phyloP scores from a whole-genome alignment of 495 filamentous ascomycete genomes.

The Xylaria longipes region DNA sequence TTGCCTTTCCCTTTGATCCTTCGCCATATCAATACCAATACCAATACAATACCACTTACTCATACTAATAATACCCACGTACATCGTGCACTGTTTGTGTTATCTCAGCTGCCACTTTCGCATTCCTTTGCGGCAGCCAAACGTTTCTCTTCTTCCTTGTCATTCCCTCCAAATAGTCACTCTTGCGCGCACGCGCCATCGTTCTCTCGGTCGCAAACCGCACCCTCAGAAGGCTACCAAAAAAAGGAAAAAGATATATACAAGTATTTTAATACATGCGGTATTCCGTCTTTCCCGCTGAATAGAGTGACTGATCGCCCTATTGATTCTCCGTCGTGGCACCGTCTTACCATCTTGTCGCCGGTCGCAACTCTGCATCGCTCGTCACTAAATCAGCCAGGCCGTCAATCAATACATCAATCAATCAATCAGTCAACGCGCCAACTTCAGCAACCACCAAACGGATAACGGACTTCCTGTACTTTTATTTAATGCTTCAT shows the following conservation, averaged over 20 bases:
- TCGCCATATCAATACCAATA: neutral
- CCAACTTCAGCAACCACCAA: conserved; percentile 8
- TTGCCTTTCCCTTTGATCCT: conserved; percentile 7
- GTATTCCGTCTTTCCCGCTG: conserved; percentile 22
- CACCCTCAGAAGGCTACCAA: conserved; percentile 9
- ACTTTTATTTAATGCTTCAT: conserved; percentile 19
- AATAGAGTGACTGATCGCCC: conserved; percentile 27
- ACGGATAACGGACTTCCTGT: neutral
- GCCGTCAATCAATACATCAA: conserved; percentile 4
- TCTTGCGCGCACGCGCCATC: conserved; percentile 20
- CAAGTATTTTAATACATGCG: conserved; percentile 23
- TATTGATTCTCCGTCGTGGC: conserved; percentile 22
- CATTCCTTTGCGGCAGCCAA: conserved; percentile 22
- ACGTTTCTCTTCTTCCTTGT: conserved; percentile 21
- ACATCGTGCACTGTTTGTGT: conserved; percentile 23
- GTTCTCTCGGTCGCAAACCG: conserved; percentile 22
- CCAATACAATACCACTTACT: neutral
- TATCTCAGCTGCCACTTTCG: conserved; percentile 18
- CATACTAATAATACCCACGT: conserved; percentile 23
- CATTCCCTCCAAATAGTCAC: conserved; percentile 13
- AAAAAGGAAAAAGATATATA: conserved; percentile 18
- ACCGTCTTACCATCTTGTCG: conserved; percentile 21
- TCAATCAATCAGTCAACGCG: conserved; percentile 6
- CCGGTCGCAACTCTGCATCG: conserved; percentile 23
- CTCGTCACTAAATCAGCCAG: conserved; percentile 11